Evolutionary conservation across 1,139 yeast species (phyloP).

Genomic region (Blastobotrys malaysiensis): DNA sequence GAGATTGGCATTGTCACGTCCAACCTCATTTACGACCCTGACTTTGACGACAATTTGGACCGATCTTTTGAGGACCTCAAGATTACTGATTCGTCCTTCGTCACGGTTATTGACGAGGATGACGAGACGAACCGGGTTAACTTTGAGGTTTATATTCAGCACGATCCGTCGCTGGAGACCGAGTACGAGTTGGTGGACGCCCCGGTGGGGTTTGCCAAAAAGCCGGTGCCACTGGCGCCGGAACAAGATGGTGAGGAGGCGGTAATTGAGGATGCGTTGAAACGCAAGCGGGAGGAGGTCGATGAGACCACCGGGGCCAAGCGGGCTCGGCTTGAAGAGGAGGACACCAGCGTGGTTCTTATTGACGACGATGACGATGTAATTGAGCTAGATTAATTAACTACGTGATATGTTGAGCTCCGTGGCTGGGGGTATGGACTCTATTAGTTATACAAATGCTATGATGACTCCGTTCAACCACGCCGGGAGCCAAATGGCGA

Average conservation of each 20-base stretch:
- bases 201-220: slow-evolving; percentile 15
- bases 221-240: slow-evolving; percentile 12
- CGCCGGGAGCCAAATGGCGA: slow-evolving; percentile 75
- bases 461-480: slow-evolving; percentile 58
- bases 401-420: neutral
- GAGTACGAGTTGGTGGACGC: slow-evolving; percentile 15
- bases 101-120: slow-evolving; percentile 74
- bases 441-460: slow-evolving; percentile 9
- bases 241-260: slow-evolving; percentile 4
- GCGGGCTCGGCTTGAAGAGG: slow-evolving; percentile 17
- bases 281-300: slow-evolving; percentile 20
- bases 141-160: slow-evolving; percentile 55
- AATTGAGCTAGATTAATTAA: slow-evolving; percentile 17
- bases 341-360: slow-evolving; percentile 14
- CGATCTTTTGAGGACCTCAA: slow-evolving; percentile 50
- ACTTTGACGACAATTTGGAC: slow-evolving; percentile 73
- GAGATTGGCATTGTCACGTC: slow-evolving; percentile 63
- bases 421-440: neutral
- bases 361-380: slow-evolving; percentile 28
- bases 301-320: slow-evolving; percentile 4
- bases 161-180: slow-evolving; percentile 11
- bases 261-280: slow-evolving; percentile 9
- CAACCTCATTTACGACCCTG: slow-evolving; percentile 72
- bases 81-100: slow-evolving; percentile 50
- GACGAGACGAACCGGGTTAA: slow-evolving; percentile 53